Percentiles rank a stretch among this genome's conserved stretches.
These are phyloP conservation scores for Pharnaceum exiguum DNA, from an alignment of 148 eudicot species.

Conservation along the genomic window DNA sequence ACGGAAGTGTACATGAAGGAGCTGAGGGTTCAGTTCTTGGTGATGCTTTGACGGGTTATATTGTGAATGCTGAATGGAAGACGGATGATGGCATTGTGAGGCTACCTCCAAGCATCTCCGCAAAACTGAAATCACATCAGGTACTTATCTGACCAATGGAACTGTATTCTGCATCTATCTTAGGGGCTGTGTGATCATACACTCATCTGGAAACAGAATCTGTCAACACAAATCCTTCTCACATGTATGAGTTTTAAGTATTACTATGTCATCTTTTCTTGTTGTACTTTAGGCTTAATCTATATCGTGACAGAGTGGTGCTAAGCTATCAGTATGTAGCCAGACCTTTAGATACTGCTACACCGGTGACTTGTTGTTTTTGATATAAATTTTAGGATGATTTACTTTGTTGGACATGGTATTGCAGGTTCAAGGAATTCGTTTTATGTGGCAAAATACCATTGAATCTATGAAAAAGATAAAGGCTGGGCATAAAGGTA, in stretches of 20 bases:
- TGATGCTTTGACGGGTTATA: slow-evolving; percentile 68
- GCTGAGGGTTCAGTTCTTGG: slow-evolving; percentile 70
- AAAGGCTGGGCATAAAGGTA: slow-evolving; percentile 93
- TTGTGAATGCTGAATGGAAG: slow-evolving; percentile 93
- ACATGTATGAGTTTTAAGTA: no score
- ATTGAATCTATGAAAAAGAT: slow-evolving; percentile 77
- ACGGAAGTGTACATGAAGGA: slow-evolving; percentile 52
- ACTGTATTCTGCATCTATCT: slow-evolving; percentile 1
- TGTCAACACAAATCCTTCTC: no score
- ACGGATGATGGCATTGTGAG: slow-evolving; percentile 87
- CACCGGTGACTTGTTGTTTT: no score
- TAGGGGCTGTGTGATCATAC: not conserved
- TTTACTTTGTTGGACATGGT: not conserved
- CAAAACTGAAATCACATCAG: slow-evolving; percentile 84
- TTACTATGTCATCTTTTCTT: no score
- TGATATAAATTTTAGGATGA: not conserved
- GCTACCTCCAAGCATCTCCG: slow-evolving; percentile 90
- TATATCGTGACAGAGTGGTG: no score
- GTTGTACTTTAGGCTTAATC: no score
- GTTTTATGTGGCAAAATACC: slow-evolving; percentile 97
- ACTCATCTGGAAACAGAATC: no score
- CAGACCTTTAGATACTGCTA: no score
- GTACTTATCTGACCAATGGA: slow-evolving; percentile 21
- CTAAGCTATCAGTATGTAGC: no score
- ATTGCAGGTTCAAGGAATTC: slow-evolving; percentile 82